Conservation (phyloP, 2,329 filamentous ascomycete species). For the Sporothrix brasiliensis region DNA sequence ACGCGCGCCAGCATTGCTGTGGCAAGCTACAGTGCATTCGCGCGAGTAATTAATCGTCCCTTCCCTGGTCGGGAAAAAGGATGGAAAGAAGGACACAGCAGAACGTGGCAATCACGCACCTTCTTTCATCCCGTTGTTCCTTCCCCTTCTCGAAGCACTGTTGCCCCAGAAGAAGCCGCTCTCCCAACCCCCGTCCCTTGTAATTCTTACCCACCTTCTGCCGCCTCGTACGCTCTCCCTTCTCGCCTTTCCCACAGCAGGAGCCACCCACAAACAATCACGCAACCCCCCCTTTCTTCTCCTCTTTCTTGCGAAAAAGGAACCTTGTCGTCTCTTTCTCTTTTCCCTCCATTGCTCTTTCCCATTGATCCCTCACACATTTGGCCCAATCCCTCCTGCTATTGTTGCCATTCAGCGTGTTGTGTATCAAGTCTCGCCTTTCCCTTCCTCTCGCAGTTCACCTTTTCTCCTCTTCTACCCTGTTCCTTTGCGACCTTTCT, state of each 20-base stretch:
- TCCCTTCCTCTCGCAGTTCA: conserved; percentile 5
- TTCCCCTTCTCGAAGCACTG: conserved; percentile 35
- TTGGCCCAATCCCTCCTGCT: conserved; percentile 30
- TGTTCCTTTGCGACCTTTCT: conserved; percentile 18
- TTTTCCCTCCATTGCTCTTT: conserved; percentile 28
- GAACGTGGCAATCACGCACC: conserved; percentile 33
- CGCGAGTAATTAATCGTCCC: conserved; percentile 13
- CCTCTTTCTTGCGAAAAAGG: conserved; percentile 20
- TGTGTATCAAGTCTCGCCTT: conserved; percentile 21
- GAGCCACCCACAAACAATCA: background rate
- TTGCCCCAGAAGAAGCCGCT: conserved; percentile 27
- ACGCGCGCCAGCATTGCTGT: conserved; percentile 4
- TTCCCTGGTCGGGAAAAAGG: conserved; percentile 8
- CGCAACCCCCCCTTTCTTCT: conserved; percentile 18
- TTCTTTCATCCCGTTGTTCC: conserved; percentile 31
- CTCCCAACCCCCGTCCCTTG: conserved; percentile 5
- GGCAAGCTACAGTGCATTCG: background rate
- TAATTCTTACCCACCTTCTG: conserved; percentile 11
- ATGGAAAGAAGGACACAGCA: background rate
- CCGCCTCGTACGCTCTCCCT: background rate
- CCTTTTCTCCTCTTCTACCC: conserved; percentile 5
- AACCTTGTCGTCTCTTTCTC: conserved; percentile 21
- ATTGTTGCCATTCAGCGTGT: conserved; percentile 26
- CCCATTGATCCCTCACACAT: conserved; percentile 28
- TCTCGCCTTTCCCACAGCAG: conserved; percentile 15